phyloP scores from a whole-genome alignment of 1,284 basidiomycete species.

The Ustilago cynodontis region DNA sequence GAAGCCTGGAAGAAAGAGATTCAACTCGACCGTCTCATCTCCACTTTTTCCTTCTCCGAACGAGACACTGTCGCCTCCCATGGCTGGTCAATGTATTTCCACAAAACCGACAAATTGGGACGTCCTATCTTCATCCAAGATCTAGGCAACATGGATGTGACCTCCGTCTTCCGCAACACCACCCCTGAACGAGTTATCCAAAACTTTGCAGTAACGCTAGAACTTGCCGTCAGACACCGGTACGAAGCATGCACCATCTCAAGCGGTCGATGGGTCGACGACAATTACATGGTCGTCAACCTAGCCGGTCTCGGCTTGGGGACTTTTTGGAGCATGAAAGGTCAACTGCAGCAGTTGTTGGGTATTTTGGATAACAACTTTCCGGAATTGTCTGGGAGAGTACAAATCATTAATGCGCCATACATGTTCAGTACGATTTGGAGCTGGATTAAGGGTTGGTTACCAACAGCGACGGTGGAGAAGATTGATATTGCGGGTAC shows the following conservation, averaged over 20 bases:
- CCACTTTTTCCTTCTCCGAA: conserved; percentile 59
- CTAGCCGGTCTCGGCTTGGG: conserved; percentile 60
- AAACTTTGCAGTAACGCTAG: conserved; percentile 67
- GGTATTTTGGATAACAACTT: conserved; percentile 65
- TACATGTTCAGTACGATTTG: conserved; percentile 66
- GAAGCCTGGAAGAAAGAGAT: conserved; percentile 63
- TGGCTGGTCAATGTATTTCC: conserved; percentile 70
- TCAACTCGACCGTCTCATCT: conserved; percentile 49
- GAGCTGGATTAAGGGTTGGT: conserved; percentile 66
- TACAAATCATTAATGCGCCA: conserved; percentile 69
- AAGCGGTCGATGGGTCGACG: conserved; percentile 57
- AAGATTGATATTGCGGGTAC: conserved; percentile 66
- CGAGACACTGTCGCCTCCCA: conserved; percentile 55
- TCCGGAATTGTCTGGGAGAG: conserved; percentile 64
- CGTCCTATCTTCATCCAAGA: conserved; percentile 68
- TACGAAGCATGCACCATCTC: conserved; percentile 58
- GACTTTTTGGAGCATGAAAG: conserved; percentile 67
- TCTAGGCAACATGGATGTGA: conserved; percentile 58
- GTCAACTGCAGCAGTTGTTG: conserved; percentile 63
- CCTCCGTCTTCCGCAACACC: conserved; percentile 53
- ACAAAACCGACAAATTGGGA: conserved; percentile 62
- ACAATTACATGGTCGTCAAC: conserved; percentile 68
- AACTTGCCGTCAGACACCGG: conserved; percentile 59
- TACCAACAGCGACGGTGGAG: conserved; percentile 62
- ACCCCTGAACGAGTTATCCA: conserved; percentile 63